Percentiles rank a stretch among this genome's conserved stretches.
Conservation (phyloP, 2,329 filamentous ascomycete genomes). For the Cercospora zeae-maydis region DNA sequence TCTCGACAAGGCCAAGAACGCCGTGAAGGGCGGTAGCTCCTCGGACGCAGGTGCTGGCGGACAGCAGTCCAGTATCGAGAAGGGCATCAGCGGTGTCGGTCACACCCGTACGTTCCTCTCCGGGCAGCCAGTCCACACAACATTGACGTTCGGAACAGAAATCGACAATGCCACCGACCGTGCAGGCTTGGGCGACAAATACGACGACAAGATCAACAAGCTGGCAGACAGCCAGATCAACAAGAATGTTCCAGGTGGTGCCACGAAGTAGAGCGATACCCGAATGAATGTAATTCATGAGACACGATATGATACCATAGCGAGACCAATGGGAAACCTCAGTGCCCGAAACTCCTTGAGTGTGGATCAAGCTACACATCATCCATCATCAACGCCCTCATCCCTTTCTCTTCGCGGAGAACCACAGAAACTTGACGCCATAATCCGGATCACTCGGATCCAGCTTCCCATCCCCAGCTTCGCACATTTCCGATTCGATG, state of each 20-base stretch:
- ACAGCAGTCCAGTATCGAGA: slow-evolving; percentile 16
- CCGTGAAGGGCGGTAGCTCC: slow-evolving; percentile 19
- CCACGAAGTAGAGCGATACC: slow-evolving; percentile 1
- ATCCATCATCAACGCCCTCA: not conserved
- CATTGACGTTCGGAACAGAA: slow-evolving; percentile 1
- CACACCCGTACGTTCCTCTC: slow-evolving; percentile 9
- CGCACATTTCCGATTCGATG: slow-evolving; percentile 16
- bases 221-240: slow-evolving; percentile 27
- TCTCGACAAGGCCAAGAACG: slow-evolving; percentile 27
- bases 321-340: not conserved
- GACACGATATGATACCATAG: not conserved
- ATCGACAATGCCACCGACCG: slow-evolving; percentile 26
- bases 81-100: slow-evolving; percentile 20
- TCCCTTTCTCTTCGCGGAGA: slow-evolving; percentile 21
- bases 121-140: not conserved
- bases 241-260: slow-evolving; percentile 25
- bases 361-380: not conserved
- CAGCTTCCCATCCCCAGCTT: slow-evolving; percentile 24
- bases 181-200: slow-evolving; percentile 25
- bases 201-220: slow-evolving; percentile 29
- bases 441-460: slow-evolving; percentile 25
- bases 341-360: slow-evolving; percentile 4
- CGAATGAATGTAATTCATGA: not conserved
- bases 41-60: slow-evolving; percentile 6
- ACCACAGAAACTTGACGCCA: slow-evolving; percentile 30